These are phyloP conservation scores for Vickermania spadyakhi DNA, from an alignment of 208 protist species.

Conservation along the genomic window DNA sequence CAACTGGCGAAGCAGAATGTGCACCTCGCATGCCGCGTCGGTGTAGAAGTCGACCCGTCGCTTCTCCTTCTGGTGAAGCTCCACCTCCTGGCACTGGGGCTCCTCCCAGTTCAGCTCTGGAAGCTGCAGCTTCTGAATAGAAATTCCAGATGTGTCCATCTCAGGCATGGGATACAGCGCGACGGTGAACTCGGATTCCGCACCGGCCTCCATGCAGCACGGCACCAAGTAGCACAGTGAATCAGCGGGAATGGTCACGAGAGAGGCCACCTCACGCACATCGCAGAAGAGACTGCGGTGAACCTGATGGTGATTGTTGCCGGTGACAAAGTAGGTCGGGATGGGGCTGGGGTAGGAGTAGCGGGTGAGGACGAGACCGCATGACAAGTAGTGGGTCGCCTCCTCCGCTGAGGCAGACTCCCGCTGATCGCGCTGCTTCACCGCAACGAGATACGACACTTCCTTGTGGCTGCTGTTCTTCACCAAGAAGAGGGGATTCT, in stretches of 20 bases:
- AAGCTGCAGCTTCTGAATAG: constrained; percentile 10
- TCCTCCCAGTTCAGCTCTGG: constrained; percentile 18
- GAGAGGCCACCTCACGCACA: constrained; percentile 17
- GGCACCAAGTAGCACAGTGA: constrained; percentile 29
- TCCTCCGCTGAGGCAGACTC: constrained; percentile 10
- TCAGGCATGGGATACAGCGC: constrained; percentile 12
- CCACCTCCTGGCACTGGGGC: constrained; percentile 5
- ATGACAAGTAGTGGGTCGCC: constrained; percentile 10
- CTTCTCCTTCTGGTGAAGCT: constrained; percentile 15
- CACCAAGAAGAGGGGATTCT: constrained; percentile 29
- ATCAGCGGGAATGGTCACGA: constrained; percentile 14
- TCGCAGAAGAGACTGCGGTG: constrained; percentile 22
- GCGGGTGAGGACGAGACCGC: constrained; percentile 13
- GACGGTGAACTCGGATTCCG: constrained; percentile 10
- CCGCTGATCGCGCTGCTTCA: constrained; percentile 21
- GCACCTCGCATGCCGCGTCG: constrained; percentile 12
- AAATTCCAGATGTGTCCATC: constrained; percentile 7
- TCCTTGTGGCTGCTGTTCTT: constrained; percentile 6
- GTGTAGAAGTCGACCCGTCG: constrained; percentile 24
- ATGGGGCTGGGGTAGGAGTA: constrained; percentile 4
- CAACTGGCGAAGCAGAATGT: constrained; percentile 19
- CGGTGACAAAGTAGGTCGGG: constrained; percentile 17
- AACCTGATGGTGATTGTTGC: constrained; percentile 24
- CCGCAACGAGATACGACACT: constrained; percentile 7
- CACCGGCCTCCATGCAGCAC: constrained; percentile 15